Conservation (phyloP, 73 alveolate genomes). For the Paramecium tetraurelia region DNA sequence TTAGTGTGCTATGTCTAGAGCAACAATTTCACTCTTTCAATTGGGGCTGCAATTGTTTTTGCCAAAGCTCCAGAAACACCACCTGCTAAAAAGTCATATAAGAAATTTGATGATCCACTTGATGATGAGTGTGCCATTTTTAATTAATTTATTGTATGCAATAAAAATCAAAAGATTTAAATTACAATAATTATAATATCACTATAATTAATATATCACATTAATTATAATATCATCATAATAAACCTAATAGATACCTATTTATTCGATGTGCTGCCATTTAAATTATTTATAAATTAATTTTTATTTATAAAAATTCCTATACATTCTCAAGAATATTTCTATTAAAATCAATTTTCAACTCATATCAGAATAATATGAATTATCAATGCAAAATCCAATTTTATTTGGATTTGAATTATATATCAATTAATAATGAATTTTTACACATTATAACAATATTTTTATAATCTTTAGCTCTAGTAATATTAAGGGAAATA, state of each 20-base stretch:
- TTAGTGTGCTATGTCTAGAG: slow-evolving; percentile 69
- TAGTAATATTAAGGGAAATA: too few relatives aligned
- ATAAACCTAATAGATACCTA: background rate
- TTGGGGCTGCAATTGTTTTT: slow-evolving; percentile 77
- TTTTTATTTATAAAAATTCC: background rate
- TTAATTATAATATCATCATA: background rate
- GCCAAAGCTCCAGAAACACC: slow-evolving; percentile 76
- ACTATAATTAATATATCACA: background rate
- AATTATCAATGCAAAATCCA: too few relatives aligned
- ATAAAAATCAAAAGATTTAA: background rate
- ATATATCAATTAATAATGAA: too few relatives aligned
- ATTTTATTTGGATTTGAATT: too few relatives aligned
- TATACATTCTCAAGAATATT: background rate
- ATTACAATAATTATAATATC: background rate
- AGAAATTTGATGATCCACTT: background rate
- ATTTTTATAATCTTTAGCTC: too few relatives aligned
- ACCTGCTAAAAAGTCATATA: slow-evolving; percentile 51
- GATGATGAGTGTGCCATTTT: background rate
- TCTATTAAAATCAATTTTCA: background rate
- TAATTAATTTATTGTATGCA: background rate
- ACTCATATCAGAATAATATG: background rate
- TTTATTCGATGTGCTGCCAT: background rate
- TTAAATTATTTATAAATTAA: too few relatives aligned
- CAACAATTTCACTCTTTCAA: slow-evolving; percentile 80
- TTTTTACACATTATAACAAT: too few relatives aligned